Conservation (phyloP, 805 yeast species). For the Candida ascalaphidarum region DNA sequence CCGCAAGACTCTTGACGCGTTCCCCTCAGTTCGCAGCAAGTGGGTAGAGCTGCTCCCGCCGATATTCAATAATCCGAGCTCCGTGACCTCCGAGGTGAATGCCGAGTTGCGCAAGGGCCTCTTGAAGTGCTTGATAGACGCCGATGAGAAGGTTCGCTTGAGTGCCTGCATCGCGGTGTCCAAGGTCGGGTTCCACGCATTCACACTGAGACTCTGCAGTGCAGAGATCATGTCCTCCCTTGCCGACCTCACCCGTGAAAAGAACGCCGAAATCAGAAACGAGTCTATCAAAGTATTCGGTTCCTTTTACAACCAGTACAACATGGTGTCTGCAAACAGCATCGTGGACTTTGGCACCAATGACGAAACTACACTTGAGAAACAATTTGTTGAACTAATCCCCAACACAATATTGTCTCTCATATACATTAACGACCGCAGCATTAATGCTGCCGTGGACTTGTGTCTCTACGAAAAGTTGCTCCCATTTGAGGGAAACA, state of each 20-base stretch:
- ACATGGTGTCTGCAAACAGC: constrained; percentile 4
- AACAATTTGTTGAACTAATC: constrained; percentile 34
- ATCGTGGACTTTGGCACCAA: constrained; percentile 23
- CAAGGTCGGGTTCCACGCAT: constrained; percentile 34
- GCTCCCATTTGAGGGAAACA: constrained; percentile 44
- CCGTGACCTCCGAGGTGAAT: constrained; percentile 41
- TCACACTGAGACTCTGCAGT: constrained; percentile 41
- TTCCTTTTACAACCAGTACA: constrained; percentile 42
- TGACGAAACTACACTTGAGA: constrained; percentile 16
- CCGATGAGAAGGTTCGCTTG: constrained; percentile 65
- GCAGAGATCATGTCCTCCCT: constrained; percentile 44
- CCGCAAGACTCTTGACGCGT: constrained; percentile 63
- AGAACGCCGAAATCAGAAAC: constrained; percentile 53
- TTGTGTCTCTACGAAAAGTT: constrained; percentile 48
- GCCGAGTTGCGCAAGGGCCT: constrained; percentile 38
- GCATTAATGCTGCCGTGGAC: constrained; percentile 62
- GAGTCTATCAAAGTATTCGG: constrained; percentile 46
- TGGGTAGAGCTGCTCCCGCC: constrained; percentile 60
- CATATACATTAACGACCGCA: constrained; percentile 64
- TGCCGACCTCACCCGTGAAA: constrained; percentile 63
- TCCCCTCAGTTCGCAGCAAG: constrained; percentile 51
- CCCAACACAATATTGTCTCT: constrained; percentile 61
- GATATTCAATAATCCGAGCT: constrained; percentile 36
- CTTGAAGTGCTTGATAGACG: constrained; percentile 62
- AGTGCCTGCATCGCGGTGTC: constrained; percentile 47